Evolutionary conservation across 2,329 filamentous ascomycete genomes (phyloP), one percentile per base, ranked within the genome.

Genomic region (Tolypocladium endophyticum): DNA sequence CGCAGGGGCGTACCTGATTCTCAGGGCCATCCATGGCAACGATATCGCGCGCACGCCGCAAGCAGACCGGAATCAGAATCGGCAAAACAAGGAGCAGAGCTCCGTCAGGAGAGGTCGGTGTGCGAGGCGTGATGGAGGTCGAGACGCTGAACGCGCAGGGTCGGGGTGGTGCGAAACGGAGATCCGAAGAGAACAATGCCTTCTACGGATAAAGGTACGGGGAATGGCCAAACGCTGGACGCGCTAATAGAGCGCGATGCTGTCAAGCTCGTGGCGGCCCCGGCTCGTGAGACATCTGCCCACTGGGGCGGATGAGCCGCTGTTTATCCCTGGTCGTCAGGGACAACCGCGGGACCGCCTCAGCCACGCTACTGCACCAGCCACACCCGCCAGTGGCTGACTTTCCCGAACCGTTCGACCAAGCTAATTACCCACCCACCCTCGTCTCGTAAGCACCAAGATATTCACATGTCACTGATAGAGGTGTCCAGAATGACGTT

Each of bases 31-130:
- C 71, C 72, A 74, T 74, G 61, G 60, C 70, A 61, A 64, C 56
- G 58, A 61, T 54, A 62, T 63, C 58, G 59, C 64, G 63, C 63
- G 62, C 61, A 61, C 62, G 67, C n/a, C 65, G 63, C 55, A 65
- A 58, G 61, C 61, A 59, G 28, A 65, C 60, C 45, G 61, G 66
- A 60, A 69, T 64, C 60, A 71, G 63, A 63, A 70, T 68, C 59
- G 64, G 68, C 59, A 70, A 70, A 63, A 71, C 68, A 64, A 76
- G 70, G 67, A 75, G 73, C 71, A 73, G 64, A 60, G 72, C 71
- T 70, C 74, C 74, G 68, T 65, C 63, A 61, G 60, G 58, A 59
- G 55, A 53, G 35, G 60, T 41, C 23, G 60, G 66, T 61, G 69
- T 64, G 55, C 67, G 66, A 62, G 68, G 65, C 63, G 66, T 67